Conservation (phyloP, 345 rosid genomes). For the Jatropha curcas region DNA sequence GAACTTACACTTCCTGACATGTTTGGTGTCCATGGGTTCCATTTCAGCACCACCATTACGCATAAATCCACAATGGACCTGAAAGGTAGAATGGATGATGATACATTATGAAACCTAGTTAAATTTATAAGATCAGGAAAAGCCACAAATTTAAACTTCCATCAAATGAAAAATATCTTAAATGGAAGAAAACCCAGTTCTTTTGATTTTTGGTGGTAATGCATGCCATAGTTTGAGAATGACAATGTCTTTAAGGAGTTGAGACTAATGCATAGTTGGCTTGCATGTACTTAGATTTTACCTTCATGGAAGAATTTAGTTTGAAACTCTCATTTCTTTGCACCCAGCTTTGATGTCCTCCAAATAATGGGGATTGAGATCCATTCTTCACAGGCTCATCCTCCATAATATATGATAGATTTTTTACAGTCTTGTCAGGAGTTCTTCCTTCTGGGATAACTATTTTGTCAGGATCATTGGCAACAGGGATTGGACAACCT, state of each 20-base stretch:
- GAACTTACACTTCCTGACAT: conserved; percentile 74
- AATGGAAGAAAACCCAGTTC: background rate
- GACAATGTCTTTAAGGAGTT: background rate
- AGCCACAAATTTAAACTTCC: conserved; percentile 2
- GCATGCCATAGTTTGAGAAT: background rate
- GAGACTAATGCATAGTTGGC: background rate
- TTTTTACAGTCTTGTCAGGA: conserved; percentile 46
- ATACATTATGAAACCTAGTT: conserved; percentile 6
- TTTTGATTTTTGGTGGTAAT: background rate
- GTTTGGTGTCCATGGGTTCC: conserved; percentile 58
- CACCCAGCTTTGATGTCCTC: conserved; percentile 84
- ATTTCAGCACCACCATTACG: conserved; percentile 84
- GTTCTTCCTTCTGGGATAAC: conserved; percentile 66
- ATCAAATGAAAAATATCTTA: background rate
- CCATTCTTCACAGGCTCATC: conserved; percentile 48
- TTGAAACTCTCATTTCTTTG: conserved; percentile 79
- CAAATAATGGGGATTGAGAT: conserved; percentile 67
- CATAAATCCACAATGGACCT: conserved; percentile 94
- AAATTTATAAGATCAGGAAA: background rate
- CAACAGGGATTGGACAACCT: conserved; percentile 85
- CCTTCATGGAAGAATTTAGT: conserved; percentile 77
- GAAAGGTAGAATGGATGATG: conserved; percentile 18
- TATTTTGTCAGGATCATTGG: conserved; percentile 60
- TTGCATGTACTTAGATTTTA: conserved; percentile 22
- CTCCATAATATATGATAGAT: conserved; percentile 60